Percentiles rank a stretch among this genome's conserved stretches.
Evolutionary conservation across 2,329 filamentous ascomycete genomes (phyloP).

Genomic region (Epichloe bromicola): DNA sequence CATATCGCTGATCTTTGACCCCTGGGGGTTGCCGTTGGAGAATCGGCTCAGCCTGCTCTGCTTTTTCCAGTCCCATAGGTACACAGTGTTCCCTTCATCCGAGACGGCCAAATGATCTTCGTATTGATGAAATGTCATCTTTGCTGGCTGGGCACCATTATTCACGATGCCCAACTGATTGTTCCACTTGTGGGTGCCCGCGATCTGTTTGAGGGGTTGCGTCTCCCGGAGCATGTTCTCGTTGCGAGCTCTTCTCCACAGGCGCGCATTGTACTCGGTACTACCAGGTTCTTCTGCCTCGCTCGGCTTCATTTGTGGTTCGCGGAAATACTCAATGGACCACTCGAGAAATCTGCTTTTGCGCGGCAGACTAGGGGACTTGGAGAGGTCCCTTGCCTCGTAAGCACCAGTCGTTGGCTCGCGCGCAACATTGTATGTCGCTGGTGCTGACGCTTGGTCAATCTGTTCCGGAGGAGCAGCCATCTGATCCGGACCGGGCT

Average conservation of each 20-base stretch:
- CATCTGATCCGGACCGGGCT: constrained; percentile 28
- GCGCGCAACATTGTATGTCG: constrained; percentile 63
- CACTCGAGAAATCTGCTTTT: constrained; percentile 81
- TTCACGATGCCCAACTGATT: constrained; percentile 72
- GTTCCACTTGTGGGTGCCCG: constrained; percentile 78
- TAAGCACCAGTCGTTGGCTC: constrained; percentile 73
- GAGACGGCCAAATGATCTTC: constrained; percentile 90
- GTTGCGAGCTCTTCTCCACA: constrained; percentile 88
- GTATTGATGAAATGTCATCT: constrained; percentile 95
- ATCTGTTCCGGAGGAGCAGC: constrained; percentile 57
- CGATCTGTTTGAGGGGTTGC: constrained; percentile 82
- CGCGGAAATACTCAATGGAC: constrained; percentile 95
- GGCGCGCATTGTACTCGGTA: constrained; percentile 85
- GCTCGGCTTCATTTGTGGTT: constrained; percentile 94
- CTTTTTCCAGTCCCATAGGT: constrained; percentile 86
- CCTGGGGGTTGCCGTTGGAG: constrained; percentile 78
- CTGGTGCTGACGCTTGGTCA: constrained; percentile 50
- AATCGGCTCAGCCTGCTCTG: constrained; percentile 67
- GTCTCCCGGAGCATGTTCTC: constrained; percentile 86
- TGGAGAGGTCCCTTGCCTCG: constrained; percentile 44
- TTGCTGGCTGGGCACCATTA: constrained; percentile 77
- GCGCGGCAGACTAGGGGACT: constrained; percentile 57
- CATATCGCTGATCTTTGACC: constrained; percentile 86
- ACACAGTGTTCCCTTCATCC: constrained; percentile 82
- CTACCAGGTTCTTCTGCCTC: constrained; percentile 95